A percentile compares a stretch with the other conserved stretches of the same genome.
These are phyloP conservation scores for Pleurotus ostreatus DNA, from an alignment of 768 basidiomycete species.

Conservation along the genomic window DNA sequence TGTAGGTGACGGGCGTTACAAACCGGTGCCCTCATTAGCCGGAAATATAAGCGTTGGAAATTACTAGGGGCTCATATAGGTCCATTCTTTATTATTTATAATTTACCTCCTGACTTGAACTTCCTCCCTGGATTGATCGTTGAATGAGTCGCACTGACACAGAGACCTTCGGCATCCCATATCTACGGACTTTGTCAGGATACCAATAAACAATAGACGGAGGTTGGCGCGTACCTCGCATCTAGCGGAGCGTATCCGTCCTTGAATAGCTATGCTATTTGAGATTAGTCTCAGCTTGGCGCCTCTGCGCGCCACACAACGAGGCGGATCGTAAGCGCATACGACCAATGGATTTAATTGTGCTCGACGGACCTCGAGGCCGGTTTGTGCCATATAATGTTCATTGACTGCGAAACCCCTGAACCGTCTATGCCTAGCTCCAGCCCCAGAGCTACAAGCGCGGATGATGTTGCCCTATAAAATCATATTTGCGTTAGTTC, in stretches of 20 bases:
- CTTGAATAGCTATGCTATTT: conserved; percentile 36
- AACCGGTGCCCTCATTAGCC: background rate
- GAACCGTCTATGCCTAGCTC: conserved; percentile 36
- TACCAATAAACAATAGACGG: background rate
- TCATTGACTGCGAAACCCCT: conserved; percentile 49
- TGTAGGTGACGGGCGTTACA: background rate
- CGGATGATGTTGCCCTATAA: conserved; percentile 38
- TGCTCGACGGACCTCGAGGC: conserved; percentile 27
- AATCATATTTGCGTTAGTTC: background rate
- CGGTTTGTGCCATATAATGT: conserved; percentile 46
- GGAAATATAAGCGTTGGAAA: background rate
- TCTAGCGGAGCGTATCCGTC: conserved; percentile 37
- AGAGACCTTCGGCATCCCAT: background rate
- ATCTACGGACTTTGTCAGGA: background rate
- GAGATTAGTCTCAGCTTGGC: conserved; percentile 36
- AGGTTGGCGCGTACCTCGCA: conserved; percentile 34
- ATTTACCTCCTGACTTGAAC: background rate
- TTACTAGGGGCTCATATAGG: background rate
- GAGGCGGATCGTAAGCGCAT: background rate
- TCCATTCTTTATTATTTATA: background rate
- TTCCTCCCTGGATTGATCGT: background rate
- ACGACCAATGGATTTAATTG: too few relatives aligned
- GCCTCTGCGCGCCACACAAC: conserved; percentile 25
- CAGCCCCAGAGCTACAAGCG: conserved; percentile 37
- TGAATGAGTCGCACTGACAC: conserved; percentile 4